Conservation (phyloP, 139 green algal genomes). For the Tetratostichococcus sp. region DNA sequence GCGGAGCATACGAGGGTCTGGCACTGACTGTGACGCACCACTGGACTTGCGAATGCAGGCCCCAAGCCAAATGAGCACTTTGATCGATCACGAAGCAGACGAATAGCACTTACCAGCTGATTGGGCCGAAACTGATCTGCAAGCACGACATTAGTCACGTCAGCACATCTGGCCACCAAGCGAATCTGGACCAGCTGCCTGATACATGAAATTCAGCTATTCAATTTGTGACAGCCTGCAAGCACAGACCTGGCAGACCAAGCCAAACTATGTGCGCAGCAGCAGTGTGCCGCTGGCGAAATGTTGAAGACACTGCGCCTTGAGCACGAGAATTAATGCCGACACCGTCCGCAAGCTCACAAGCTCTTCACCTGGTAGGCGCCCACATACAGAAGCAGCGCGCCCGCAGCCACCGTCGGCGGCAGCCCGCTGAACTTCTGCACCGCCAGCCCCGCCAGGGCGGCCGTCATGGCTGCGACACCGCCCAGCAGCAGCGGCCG, state of each 20-base stretch:
- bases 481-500: conserved; percentile 82
- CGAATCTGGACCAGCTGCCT: too few species aligned
- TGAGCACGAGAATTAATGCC: background rate
- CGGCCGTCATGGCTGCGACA: conserved; percentile 58
- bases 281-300: conserved; percentile 2
- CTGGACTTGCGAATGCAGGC: too few species aligned
- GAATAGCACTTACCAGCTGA: conserved; percentile 77
- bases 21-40: too few species aligned
- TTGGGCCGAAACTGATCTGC: conserved; percentile 85
- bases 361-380: conserved; percentile 74
- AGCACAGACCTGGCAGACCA: background rate
- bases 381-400: conserved; percentile 88
- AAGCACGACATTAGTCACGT: background rate
- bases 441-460: conserved; percentile 51
- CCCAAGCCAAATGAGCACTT: too few species aligned
- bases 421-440: conserved; percentile 4
- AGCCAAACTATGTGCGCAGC: background rate
- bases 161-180: too few species aligned
- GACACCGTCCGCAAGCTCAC: background rate
- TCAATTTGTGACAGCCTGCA: background rate
- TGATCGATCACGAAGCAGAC: too few species aligned
- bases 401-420: conserved; percentile 55
- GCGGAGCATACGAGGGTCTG: too few species aligned
- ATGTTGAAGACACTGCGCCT: background rate
- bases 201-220: background rate